These are phyloP conservation scores for Plantago lanceolata DNA, from an alignment of 305 asterid species.

Conservation along the genomic window DNA sequence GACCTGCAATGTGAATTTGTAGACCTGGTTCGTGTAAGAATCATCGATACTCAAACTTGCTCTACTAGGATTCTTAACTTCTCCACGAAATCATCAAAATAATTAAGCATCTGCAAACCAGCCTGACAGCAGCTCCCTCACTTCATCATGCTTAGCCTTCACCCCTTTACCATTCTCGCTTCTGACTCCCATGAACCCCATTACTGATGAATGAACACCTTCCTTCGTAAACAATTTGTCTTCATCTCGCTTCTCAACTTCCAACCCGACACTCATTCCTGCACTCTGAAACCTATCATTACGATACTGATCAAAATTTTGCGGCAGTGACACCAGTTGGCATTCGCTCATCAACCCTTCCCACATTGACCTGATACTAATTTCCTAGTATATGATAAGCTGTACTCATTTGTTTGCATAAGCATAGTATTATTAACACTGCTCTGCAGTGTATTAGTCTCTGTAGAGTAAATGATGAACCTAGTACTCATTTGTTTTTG, in stretches of 20 bases:
- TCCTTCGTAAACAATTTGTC: conserved; percentile 34
- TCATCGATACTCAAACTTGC: not conserved
- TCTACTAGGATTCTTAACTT: conserved; percentile 1
- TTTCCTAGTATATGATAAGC: too few species aligned
- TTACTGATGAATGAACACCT: conserved; percentile 29
- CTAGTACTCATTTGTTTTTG: too few species aligned
- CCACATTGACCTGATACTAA: conserved; percentile 42
- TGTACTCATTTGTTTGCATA: too few species aligned
- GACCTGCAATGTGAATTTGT: not conserved
- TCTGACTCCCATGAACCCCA: conserved; percentile 29
- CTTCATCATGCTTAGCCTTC: conserved; percentile 25
- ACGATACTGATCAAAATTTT: conserved; percentile 31
- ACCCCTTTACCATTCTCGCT: conserved; percentile 31
- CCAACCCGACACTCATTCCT: conserved; percentile 33
- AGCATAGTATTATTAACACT: too few species aligned
- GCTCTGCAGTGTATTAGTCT: too few species aligned
- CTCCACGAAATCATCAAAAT: conserved; percentile 9
- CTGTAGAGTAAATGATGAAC: too few species aligned
- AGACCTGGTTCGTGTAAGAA: not conserved
- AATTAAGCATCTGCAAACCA: not conserved
- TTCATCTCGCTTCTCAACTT: conserved; percentile 36
- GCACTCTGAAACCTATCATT: conserved; percentile 34
- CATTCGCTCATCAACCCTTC: conserved; percentile 46
- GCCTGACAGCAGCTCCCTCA: not conserved
- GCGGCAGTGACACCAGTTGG: conserved; percentile 35